Evolutionary conservation across 106 monocot genomes (phyloP).

Genomic region (Dendrobium nobile): DNA sequence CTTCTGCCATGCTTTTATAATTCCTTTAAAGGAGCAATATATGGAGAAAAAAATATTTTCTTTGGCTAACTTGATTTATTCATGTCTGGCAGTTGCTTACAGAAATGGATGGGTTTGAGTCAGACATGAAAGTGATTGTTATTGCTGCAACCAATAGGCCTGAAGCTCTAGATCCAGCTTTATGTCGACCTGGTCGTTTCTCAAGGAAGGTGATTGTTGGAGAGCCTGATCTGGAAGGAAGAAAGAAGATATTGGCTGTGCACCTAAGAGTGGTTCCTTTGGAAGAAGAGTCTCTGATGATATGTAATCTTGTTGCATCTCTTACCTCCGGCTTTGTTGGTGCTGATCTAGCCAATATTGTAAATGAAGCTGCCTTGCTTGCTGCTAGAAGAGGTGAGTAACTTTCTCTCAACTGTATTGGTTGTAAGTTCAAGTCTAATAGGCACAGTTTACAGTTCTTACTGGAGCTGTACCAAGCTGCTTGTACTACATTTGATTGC

Average conservation of each 20-base stretch:
- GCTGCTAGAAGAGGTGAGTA: conserved; percentile 86
- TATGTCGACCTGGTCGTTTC: conserved; percentile 88
- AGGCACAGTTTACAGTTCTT: background rate
- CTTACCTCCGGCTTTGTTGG: conserved; percentile 84
- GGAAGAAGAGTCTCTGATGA: conserved; percentile 53
- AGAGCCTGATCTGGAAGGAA: conserved; percentile 79
- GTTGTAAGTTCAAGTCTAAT: background rate
- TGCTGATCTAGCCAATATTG: conserved; percentile 91
- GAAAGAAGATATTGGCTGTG: conserved; percentile 76
- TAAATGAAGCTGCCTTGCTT: conserved; percentile 85
- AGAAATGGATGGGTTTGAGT: conserved; percentile 99
- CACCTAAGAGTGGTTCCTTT: conserved; percentile 74
- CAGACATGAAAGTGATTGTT: conserved; percentile 80
- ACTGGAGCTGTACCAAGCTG: background rate
- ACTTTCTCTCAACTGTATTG: background rate
- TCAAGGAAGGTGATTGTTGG: conserved; percentile 89
- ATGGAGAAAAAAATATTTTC: background rate
- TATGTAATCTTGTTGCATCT: conserved; percentile 70
- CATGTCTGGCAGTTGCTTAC: conserved; percentile 57
- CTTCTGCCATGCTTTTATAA: background rate
- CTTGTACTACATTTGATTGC: background rate
- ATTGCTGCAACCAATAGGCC: conserved; percentile 94
- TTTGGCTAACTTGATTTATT: conserved; percentile 1
- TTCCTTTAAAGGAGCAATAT: background rate
- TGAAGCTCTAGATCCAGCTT: conserved; percentile 82